Evolutionary conservation across 2,329 filamentous ascomycete genomes (phyloP), one percentile per base, ranked within the genome.

Genomic region (Colletotrichum sp.): DNA sequence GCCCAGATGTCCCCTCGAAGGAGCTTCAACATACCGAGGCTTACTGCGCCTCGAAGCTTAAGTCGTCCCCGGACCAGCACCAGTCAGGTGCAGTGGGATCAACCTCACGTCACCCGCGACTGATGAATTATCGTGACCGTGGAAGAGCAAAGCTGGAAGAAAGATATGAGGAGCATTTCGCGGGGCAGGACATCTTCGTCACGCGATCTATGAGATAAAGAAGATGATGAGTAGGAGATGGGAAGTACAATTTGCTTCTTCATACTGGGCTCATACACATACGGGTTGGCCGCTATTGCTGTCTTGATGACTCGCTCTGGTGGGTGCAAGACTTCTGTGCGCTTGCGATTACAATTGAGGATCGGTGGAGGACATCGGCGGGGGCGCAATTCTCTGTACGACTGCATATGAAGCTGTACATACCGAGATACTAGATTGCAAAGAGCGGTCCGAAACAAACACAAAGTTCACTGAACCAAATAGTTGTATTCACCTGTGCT

Each of bases 51-150:
- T 22, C 73, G 62, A 8, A 75, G 62, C n/a, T 58, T 36, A 1
- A 75, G 62, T 32, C 62, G 62, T 16, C 69, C 73, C 2, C 55
- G 55, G 4, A 72, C 62, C 32, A 72, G 30, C n/a, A 43, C 22
- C 7, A 58, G 62, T 25, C 69, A 72, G n/a, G 55, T 72, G 27
- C 64, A 68, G 22, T 75, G 69, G 69, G 55, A 62, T 13, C 72
- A 71, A 8, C 32, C 69, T 2, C 69, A 68, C 4, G 32, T 48
- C 32, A 67, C 62, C 1, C 48, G 64, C 8, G 61, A 36, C 8
- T 71, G 43, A 66, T 25, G 18, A 10, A 18, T 28, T 5, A 16
- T 4, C 43, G 2, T 13, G 43, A 8, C 12, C 43, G 6, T 22
- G 43, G 10, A 48, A 48, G 18, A 48, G 18, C 43, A 13, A n/a